Evolutionary conservation across 208 protist genomes (phyloP).

Genomic region (Acanthamoeba polyphaga): DNA sequence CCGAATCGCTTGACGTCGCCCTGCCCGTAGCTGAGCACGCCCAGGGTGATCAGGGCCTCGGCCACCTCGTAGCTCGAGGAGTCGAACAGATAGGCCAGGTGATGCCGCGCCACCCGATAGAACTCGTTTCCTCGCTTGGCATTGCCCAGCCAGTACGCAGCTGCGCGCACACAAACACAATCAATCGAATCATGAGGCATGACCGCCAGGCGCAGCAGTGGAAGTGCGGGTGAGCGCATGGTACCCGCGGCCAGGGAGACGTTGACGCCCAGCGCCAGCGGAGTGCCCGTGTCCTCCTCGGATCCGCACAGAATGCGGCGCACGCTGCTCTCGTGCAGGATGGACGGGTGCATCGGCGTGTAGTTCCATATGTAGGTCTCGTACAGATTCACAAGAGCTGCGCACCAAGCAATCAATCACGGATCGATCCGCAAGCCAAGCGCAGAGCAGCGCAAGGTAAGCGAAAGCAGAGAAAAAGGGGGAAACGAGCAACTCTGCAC

Average conservation of each 20-base stretch:
- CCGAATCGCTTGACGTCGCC: conserved; percentile 47
- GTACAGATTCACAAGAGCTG: conserved; percentile 34
- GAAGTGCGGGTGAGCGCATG: background rate
- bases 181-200: background rate
- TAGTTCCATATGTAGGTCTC: conserved; percentile 61
- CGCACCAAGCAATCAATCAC: background rate
- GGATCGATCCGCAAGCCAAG: background rate
- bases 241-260: conserved; percentile 19
- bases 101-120: conserved; percentile 29
- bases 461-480: background rate
- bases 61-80: conserved; percentile 47
- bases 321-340: conserved; percentile 58
- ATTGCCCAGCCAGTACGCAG: conserved; percentile 5
- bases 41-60: conserved; percentile 47
- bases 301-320: background rate
- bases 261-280: conserved; percentile 58
- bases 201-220: background rate
- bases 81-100: conserved; percentile 66
- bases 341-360: conserved; percentile 34
- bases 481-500: background rate
- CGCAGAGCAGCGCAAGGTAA: background rate
- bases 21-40: background rate
- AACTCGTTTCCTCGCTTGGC: conserved; percentile 59
- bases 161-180: background rate
- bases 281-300: conserved; percentile 46